Percentiles rank a stretch among this genome's conserved stretches.
Conservation (phyloP, 371 early-diverging fungal species). For the Mucor lusitanicus region DNA sequence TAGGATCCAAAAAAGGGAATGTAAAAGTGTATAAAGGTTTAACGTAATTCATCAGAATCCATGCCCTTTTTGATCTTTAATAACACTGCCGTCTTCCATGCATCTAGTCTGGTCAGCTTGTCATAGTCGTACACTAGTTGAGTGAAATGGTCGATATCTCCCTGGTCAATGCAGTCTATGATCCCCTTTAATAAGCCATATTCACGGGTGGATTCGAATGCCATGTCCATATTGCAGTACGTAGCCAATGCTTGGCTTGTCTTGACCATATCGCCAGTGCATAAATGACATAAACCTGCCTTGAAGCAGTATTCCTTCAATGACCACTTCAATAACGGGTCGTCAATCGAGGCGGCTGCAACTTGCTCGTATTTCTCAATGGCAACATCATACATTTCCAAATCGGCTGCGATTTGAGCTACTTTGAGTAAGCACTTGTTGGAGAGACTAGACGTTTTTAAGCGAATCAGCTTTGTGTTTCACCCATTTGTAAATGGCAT, state of each 20-base stretch:
- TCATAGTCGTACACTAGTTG: slow-evolving; percentile 84
- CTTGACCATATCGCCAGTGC: slow-evolving; percentile 59
- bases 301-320: slow-evolving; percentile 94
- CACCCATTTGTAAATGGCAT: neutral
- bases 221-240: slow-evolving; percentile 71
- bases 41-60: slow-evolving; percentile 42
- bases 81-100: slow-evolving; percentile 94
- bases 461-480: neutral
- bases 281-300: slow-evolving; percentile 90
- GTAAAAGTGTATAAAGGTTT: slow-evolving; percentile 3
- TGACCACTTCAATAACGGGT: slow-evolving; percentile 92
- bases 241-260: slow-evolving; percentile 41
- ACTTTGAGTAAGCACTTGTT: slow-evolving; percentile 91
- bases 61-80: slow-evolving; percentile 77
- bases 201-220: slow-evolving; percentile 86
- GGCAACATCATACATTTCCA: slow-evolving; percentile 86
- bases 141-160: slow-evolving; percentile 85
- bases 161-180: slow-evolving; percentile 73
- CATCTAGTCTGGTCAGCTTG: slow-evolving; percentile 86
- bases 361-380: slow-evolving; percentile 88
- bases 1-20: slow-evolving; percentile 6
- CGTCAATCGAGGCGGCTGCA: slow-evolving; percentile 81
- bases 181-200: slow-evolving; percentile 77
- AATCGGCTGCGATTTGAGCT: slow-evolving; percentile 86
- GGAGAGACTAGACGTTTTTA: slow-evolving; percentile 62